A percentile compares a stretch with the other conserved stretches of the same genome.
phyloP scores from a whole-genome alignment of 495 filamentous ascomycete species.

The Annulohypoxylon moriforme region DNA sequence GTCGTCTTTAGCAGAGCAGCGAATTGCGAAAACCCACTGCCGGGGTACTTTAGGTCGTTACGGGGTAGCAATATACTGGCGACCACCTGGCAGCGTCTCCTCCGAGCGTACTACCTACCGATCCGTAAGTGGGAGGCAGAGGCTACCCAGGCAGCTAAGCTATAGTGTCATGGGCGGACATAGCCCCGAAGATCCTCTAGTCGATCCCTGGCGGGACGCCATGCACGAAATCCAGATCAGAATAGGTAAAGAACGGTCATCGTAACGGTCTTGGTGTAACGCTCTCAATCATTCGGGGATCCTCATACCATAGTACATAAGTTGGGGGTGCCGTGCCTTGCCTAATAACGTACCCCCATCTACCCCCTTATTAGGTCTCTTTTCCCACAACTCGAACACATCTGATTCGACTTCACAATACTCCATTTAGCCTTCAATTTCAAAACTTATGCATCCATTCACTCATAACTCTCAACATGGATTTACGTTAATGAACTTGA shows the following conservation, averaged over 20 bases:
- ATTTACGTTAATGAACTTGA: slow-evolving; percentile 12
- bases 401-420: slow-evolving; percentile 28
- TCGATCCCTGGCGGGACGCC: slow-evolving; percentile 31
- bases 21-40: background rate
- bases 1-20: background rate
- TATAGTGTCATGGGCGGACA: slow-evolving; percentile 25
- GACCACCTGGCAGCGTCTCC: slow-evolving; percentile 7
- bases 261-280: slow-evolving; percentile 36
- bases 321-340: slow-evolving; percentile 40
- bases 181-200: slow-evolving; percentile 28
- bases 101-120: slow-evolving; percentile 23
- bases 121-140: slow-evolving; percentile 6
- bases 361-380: slow-evolving; percentile 25
- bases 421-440: slow-evolving; percentile 38
- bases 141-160: too few relatives aligned
- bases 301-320: slow-evolving; percentile 41
- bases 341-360: slow-evolving; percentile 38
- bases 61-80: background rate
- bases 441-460: slow-evolving; percentile 1
- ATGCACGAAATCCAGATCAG: slow-evolving; percentile 45
- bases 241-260: slow-evolving; percentile 19
- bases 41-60: background rate
- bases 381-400: background rate
- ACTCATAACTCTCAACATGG: slow-evolving; percentile 3
- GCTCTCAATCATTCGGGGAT: slow-evolving; percentile 16